phyloP scores from a whole-genome alignment of 192 early-diverging fungal species.

The Spinellus fusiger region DNA sequence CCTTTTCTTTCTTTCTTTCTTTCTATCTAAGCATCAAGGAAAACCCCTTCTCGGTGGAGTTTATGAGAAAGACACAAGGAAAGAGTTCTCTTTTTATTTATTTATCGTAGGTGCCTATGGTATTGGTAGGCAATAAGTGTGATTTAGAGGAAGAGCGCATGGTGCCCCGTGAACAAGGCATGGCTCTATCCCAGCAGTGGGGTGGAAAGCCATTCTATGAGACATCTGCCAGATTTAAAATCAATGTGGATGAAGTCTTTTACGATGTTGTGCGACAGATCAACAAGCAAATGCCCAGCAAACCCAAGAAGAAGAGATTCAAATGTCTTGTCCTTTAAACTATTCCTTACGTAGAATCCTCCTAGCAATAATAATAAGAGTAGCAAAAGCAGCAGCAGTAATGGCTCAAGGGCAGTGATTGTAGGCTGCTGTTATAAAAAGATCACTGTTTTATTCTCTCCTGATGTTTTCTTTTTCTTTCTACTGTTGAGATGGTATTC shows the following conservation, averaged over 20 bases:
- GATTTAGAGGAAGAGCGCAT: constrained; percentile 73
- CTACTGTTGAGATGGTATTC: too few species aligned
- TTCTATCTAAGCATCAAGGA: background rate
- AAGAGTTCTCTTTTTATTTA: background rate
- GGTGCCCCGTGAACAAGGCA: constrained; percentile 64
- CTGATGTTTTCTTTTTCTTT: too few species aligned
- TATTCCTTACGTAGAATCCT: too few species aligned
- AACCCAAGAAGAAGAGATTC: constrained; percentile 39
- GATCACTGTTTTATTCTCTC: too few species aligned
- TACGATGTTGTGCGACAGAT: constrained; percentile 88
- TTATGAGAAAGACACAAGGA: background rate
- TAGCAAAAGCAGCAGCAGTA: too few species aligned
- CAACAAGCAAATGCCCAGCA: constrained; percentile 72
- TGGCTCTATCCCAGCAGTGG: constrained; percentile 56
- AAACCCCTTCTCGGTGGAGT: background rate
- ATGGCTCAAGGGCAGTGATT: too few species aligned
- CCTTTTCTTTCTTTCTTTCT: background rate
- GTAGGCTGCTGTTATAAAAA: too few species aligned
- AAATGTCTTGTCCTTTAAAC: constrained; percentile 29
- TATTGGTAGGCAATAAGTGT: constrained; percentile 91
- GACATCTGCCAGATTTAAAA: constrained; percentile 78
- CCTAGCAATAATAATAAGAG: too few species aligned
- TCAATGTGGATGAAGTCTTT: constrained; percentile 91
- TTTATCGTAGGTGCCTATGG: constrained; percentile 64
- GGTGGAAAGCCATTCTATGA: constrained; percentile 75